These are phyloP conservation scores for Coemansia sp. DNA, from an alignment of 192 early-diverging fungal species.

Conservation along the genomic window DNA sequence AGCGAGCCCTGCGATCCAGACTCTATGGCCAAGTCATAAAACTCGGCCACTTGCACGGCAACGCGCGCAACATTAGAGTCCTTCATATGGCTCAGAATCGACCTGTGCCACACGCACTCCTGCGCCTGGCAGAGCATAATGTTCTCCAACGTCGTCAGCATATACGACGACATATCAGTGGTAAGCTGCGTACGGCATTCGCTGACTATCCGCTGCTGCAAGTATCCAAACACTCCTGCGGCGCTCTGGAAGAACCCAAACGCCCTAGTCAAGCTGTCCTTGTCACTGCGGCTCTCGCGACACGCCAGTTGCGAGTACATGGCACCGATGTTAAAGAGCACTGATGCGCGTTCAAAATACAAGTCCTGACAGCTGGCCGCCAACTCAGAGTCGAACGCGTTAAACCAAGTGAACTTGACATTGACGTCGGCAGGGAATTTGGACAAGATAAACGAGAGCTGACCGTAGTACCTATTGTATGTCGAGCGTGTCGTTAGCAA, in stretches of 20 bases:
- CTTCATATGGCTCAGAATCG: constrained; percentile 79
- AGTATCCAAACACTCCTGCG: constrained; percentile 74
- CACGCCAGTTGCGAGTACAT: constrained; percentile 82
- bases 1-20: constrained; percentile 62
- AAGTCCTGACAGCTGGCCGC: constrained; percentile 69
- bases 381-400: constrained; percentile 56
- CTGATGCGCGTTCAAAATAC: constrained; percentile 82
- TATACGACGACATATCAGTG: constrained; percentile 68
- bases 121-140: constrained; percentile 95
- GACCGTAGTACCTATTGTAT: constrained; percentile 69
- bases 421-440: constrained; percentile 90
- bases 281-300: constrained; percentile 66
- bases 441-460: constrained; percentile 77
- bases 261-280: constrained; percentile 78
- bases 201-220: constrained; percentile 62
- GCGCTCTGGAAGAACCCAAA: constrained; percentile 83
- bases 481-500: neutral
- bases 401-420: constrained; percentile 38
- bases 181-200: constrained; percentile 69
- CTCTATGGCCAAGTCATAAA: constrained; percentile 72
- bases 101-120: constrained; percentile 91
- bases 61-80: constrained; percentile 77
- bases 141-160: constrained; percentile 68
- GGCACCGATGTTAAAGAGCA: constrained; percentile 86
- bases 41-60: constrained; percentile 72